phyloP scores from a whole-genome alignment of 805 yeast species.

The Hanseniaspora clermontiae region DNA sequence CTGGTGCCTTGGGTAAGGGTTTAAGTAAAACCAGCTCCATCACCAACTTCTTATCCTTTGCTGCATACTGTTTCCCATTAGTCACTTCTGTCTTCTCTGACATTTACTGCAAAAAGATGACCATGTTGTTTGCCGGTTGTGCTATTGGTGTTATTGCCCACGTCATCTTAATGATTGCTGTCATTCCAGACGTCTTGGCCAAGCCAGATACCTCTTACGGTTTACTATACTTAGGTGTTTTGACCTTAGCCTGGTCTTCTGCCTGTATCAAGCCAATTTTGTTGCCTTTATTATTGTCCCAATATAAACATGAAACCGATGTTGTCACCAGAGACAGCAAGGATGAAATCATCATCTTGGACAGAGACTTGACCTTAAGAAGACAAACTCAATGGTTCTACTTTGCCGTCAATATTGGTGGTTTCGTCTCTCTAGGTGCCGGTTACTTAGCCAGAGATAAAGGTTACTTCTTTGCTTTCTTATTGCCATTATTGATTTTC shows the following conservation, averaged over 20 bases:
- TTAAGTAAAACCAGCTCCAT: constrained; percentile 56
- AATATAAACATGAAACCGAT: constrained; percentile 50
- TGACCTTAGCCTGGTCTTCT: constrained; percentile 58
- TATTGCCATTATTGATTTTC: constrained; percentile 54
- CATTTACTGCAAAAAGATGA: constrained; percentile 59
- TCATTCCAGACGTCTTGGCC: constrained; percentile 47
- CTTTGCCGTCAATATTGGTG: constrained; percentile 63
- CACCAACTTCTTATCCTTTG: constrained; percentile 66
- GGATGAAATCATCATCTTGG: constrained; percentile 59
- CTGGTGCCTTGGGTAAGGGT: constrained; percentile 50
- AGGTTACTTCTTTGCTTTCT: constrained; percentile 65
- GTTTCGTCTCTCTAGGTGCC: constrained; percentile 63
- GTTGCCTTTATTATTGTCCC: constrained; percentile 58
- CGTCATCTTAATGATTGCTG: constrained; percentile 53
- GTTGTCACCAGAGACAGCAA: constrained; percentile 41
- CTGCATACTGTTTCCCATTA: constrained; percentile 72
- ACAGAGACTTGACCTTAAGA: constrained; percentile 60
- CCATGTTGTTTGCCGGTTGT: constrained; percentile 51
- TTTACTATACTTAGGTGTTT: constrained; percentile 38
- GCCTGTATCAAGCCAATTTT: constrained; percentile 67
- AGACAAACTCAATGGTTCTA: constrained; percentile 66
- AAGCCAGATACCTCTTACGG: constrained; percentile 42
- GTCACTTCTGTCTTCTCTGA: constrained; percentile 67
- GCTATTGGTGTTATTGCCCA: constrained; percentile 50
- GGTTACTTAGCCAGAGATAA: constrained; percentile 53